phyloP scores from a whole-genome alignment of 2,329 filamentous ascomycete species.

The Cercospora zeina region DNA sequence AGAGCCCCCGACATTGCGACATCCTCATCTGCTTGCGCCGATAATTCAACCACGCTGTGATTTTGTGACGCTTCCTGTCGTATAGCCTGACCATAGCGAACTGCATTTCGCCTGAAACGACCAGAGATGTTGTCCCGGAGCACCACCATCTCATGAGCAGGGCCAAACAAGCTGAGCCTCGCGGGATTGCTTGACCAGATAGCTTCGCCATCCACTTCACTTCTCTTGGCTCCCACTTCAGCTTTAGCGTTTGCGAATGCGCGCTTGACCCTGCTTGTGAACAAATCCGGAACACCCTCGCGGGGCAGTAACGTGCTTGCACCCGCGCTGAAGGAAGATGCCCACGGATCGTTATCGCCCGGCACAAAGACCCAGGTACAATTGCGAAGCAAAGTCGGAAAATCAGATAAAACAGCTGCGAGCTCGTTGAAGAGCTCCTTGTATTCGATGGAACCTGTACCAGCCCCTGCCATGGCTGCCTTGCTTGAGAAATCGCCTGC shows the following conservation, averaged over 20 bases:
- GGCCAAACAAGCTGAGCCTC: slow-evolving; percentile 79
- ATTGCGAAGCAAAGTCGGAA: slow-evolving; percentile 72
- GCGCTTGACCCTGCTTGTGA: slow-evolving; percentile 81
- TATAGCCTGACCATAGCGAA: slow-evolving; percentile 63
- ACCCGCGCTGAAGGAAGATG: slow-evolving; percentile 77
- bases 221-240: slow-evolving; percentile 55
- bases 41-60: slow-evolving; percentile 10
- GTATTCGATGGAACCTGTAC: slow-evolving; percentile 84
- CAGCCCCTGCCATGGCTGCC: slow-evolving; percentile 63
- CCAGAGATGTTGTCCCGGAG: slow-evolving; percentile 84
- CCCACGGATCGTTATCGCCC: slow-evolving; percentile 97
- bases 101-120: slow-evolving; percentile 72
- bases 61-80: slow-evolving; percentile 33
- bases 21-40: slow-evolving; percentile 29
- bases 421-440: slow-evolving; percentile 94
- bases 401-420: slow-evolving; percentile 79
- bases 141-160: slow-evolving; percentile 80
- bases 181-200: slow-evolving; percentile 89
- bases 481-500: slow-evolving; percentile 76
- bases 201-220: slow-evolving; percentile 65
- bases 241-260: slow-evolving; percentile 77
- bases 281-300: slow-evolving; percentile 77
- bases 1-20: slow-evolving; percentile 37
- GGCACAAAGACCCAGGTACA: slow-evolving; percentile 91
- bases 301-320: slow-evolving; percentile 69